Evolutionary conservation across 139 green algal genomes (phyloP).

Genomic region (Spirogloea muscicola): DNA sequence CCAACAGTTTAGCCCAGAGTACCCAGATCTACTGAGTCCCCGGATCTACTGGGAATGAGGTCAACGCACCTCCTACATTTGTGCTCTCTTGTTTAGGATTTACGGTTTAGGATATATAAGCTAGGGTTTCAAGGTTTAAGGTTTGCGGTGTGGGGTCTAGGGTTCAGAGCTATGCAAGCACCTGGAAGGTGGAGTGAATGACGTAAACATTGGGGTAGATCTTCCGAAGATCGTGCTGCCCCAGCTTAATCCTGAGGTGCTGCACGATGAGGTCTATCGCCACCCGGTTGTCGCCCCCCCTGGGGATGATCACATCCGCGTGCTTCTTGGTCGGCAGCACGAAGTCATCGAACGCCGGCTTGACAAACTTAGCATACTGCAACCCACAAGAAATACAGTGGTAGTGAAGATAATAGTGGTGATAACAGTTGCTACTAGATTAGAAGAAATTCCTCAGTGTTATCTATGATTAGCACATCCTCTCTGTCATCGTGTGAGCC

Average conservation of each 20-base stretch:
- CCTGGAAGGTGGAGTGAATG: conserved; percentile 84
- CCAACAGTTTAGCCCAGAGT: background rate
- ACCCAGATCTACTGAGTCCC: background rate
- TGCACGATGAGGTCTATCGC: conserved; percentile 94
- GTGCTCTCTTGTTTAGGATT: too few relatives aligned
- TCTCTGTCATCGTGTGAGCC: too few relatives aligned
- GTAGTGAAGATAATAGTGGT: too few relatives aligned
- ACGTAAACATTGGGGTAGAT: conserved; percentile 85
- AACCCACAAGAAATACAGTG: background rate
- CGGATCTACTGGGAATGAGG: too few relatives aligned
- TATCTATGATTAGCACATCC: too few relatives aligned
- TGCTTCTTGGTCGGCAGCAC: conserved; percentile 68
- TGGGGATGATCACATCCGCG: conserved; percentile 92
- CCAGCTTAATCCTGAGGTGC: conserved; percentile 91
- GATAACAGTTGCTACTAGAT: too few relatives aligned
- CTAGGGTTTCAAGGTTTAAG: too few relatives aligned
- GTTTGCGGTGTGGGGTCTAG: too few relatives aligned
- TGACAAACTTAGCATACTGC: conserved; percentile 54
- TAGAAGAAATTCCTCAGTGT: too few relatives aligned
- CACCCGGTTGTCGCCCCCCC: conserved; percentile 61
- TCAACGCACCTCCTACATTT: too few relatives aligned
- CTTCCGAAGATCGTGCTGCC: conserved; percentile 80
- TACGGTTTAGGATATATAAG: too few relatives aligned
- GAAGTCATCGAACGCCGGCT: conserved; percentile 86
- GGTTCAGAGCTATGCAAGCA: background rate